Evolutionary conservation across 2,329 filamentous ascomycete genomes (phyloP), one percentile per base, ranked within the genome.

Genomic region (Ceratocystis variospora): DNA sequence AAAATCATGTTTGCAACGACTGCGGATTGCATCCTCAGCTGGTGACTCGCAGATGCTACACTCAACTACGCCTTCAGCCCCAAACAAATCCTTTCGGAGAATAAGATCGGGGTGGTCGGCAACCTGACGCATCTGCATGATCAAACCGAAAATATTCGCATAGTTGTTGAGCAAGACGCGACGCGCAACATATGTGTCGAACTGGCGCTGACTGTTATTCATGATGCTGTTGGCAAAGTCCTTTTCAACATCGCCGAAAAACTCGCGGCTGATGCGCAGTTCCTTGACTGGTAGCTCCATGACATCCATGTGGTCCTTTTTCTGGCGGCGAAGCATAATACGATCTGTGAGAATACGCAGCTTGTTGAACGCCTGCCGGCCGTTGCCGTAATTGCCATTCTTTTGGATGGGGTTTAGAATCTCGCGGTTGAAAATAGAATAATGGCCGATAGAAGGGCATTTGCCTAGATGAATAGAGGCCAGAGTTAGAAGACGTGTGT

Each of bases 91-190:
- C 50, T 66, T 66, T 77, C 94, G 95, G 69, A 97, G 77, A 62
- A 99, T 88, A 45, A 99, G 77, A 76, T 99, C 94, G 0, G 94
- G 94, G 73, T 99, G 94, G 70, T 99, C 94, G 6, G 94, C 91
- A 31, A 96, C 90, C 77, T 99, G 94, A 66, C 94, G 88, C 93
- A 99, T 97, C 75, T 96, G 92, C 90, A 97, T 97, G 73, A 99
- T 96, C 66, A 99, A 82, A 73, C 92, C 93, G 72, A 99, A 99
- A 70, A 99, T 97, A 74, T 99, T 99, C 78, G 94, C 94, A 71
- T 97, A 97, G 74, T 96, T 96, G 79, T 97, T 91, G 68, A 99
- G 82, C 76, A 99, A 85, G 22, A 97, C 93, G 78, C 91, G 92
- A 69, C 91, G 89, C 19, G 90, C 88, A 46, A 97, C 94, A 70